Evolutionary conservation across 176 grass and related monocot genomes (phyloP).

Genomic region (Aegilops bicornis): DNA sequence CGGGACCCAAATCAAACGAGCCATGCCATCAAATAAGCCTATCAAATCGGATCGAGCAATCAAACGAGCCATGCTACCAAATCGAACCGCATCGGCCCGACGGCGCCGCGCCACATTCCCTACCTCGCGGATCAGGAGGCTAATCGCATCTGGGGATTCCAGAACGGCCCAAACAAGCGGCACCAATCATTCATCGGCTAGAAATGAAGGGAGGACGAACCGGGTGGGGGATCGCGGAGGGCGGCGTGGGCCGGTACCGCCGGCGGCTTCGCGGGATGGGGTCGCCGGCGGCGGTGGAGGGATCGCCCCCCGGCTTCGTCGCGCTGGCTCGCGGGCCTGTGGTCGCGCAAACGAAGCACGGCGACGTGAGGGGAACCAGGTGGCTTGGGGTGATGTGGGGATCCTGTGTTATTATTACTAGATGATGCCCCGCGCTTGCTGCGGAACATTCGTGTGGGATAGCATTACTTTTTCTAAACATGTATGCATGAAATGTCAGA

Average conservation of each 20-base stretch:
- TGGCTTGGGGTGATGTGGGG: background rate
- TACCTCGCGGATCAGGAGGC: background rate
- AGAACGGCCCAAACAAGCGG: background rate
- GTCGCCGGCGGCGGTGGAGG: constrained; percentile 53
- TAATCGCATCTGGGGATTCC: background rate
- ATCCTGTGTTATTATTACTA: background rate
- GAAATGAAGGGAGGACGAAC: constrained; percentile 19
- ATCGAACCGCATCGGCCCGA: background rate
- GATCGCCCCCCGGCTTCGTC: constrained; percentile 40
- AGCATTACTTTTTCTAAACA: no score
- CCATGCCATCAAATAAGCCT: background rate
- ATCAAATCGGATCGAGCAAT: background rate
- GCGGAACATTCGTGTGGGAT: no score
- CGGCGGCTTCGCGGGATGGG: constrained; percentile 34
- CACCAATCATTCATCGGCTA: background rate
- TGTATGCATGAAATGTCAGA: no score
- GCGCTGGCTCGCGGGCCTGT: constrained; percentile 10
- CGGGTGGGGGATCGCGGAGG: background rate
- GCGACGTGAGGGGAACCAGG: background rate
- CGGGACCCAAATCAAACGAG: background rate
- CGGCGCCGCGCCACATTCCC: constrained; percentile 8
- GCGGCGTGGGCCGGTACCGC: constrained; percentile 20
- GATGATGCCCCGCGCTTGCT: no score
- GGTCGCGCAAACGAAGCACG: constrained; percentile 37
- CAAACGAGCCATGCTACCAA: background rate